Base-by-base conservation (phyloP, 2,329 filamentous ascomycete genomes). In the Penicillium italicum region DNA sequence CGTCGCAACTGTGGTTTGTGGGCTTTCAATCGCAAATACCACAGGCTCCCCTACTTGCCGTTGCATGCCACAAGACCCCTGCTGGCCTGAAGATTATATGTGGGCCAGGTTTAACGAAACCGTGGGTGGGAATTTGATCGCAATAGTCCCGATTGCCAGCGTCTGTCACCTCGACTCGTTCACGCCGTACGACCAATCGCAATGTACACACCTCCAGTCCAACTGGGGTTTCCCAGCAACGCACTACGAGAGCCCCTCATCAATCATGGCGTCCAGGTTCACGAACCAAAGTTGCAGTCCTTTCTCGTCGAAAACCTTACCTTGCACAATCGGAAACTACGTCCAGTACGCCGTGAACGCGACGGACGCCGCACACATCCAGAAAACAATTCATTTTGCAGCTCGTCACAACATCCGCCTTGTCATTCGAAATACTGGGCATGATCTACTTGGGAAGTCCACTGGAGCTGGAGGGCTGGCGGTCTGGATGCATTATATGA, bases 401-500 rank as follows among this genome's bases (percentile, higher is more conserved):
- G 41, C n/a, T 9, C 31, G 28, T 1, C 54, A 64, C 8, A 64
- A 66, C 33, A 66, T 73, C 30, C 69, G 68, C 16, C 53, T 71
- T 12, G 66, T 63, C 16, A 66, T 73, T 26, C 76, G 74, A 50
- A 77, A 76, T 28, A 78, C 76, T 3, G 76, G 76, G 1, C 76
- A 79, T 60, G 74, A 77, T 50, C 78, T 75, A 31, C 66, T 70
- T 6, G 77, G 74, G 2, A 74, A 74, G 53, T 76, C 58, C 4
- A 60, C 58, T 24, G 58, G 50, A 11, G 50, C 58, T 14, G 75
- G 75, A 2, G 64, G 69, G 1, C 65, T 78, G 2, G 63, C 66
- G 3, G 56, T 78, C 5, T 77, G 75, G 76, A 76, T 71, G 31
- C 72, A 77, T 55, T 61, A 75, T 55, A 63, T 79, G 36, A 75